phyloP scores from a whole-genome alignment of 176 grass and related monocot species.

The Cocos nucifera region DNA sequence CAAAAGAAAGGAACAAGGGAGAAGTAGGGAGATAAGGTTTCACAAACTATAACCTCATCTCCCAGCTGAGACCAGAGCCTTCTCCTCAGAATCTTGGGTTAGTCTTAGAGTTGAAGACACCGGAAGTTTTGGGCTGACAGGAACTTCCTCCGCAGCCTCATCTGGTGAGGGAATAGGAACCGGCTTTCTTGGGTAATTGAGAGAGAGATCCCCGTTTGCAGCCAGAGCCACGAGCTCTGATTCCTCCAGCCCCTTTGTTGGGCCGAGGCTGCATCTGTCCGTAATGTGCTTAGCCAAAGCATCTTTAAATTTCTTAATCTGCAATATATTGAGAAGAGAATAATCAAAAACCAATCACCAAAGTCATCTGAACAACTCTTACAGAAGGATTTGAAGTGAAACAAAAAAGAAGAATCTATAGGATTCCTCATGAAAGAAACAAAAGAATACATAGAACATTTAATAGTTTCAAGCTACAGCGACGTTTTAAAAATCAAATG shows the following conservation, averaged over 20 bases:
- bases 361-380: no score
- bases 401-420: no score
- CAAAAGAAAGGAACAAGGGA: neutral
- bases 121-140: neutral
- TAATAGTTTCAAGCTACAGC: no score
- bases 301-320: conserved; percentile 1
- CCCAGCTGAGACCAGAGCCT: neutral
- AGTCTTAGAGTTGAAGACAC: neutral
- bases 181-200: neutral
- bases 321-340: no score
- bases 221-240: conserved; percentile 5
- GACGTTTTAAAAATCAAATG: no score
- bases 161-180: neutral
- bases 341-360: no score
- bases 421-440: no score
- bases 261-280: conserved; percentile 2
- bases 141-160: neutral
- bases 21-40: conserved; percentile 18
- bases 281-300: conserved; percentile 11
- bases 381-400: no score
- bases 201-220: conserved; percentile 14
- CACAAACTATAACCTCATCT: neutral
- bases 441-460: no score
- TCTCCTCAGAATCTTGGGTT: neutral
- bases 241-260: conserved; percentile 1